These are phyloP conservation scores for Vitis hybrid DNA, from an alignment of 177 flowering plant genomes.

Conservation along the genomic window DNA sequence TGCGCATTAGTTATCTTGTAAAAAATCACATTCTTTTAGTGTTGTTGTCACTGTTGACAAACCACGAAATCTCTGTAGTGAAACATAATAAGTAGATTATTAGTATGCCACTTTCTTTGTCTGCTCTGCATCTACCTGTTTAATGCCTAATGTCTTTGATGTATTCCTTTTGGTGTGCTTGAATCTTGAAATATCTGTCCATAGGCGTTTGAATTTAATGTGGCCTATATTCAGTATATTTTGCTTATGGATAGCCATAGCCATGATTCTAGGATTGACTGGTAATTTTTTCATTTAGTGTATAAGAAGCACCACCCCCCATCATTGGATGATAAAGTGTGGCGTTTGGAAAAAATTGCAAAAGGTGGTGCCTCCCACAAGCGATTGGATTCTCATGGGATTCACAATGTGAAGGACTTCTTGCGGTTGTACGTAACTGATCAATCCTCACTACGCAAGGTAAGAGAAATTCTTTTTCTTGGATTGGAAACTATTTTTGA, in stretches of 20 bases:
- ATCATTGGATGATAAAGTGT: slow-evolving; percentile 52
- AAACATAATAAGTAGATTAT: not conserved
- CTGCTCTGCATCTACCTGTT: not conserved
- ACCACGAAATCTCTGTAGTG: not conserved
- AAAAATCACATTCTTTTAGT: too few species aligned
- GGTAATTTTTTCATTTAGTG: slow-evolving; percentile 38
- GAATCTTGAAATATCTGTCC: not conserved
- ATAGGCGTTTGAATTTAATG: too few species aligned
- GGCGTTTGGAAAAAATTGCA: slow-evolving; percentile 80
- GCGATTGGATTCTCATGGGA: slow-evolving; percentile 26
- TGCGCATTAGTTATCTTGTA: too few species aligned
- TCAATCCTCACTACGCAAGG: slow-evolving; percentile 39
- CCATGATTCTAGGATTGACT: slow-evolving; percentile 13
- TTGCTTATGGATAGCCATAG: not conserved
- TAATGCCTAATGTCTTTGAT: not conserved
- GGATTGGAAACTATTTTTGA: too few species aligned
- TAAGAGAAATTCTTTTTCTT: slow-evolving; percentile 30
- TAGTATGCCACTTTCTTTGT: not conserved
- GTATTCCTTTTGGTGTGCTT: not conserved
- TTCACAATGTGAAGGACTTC: slow-evolving; percentile 59
- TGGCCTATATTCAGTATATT: too few species aligned
- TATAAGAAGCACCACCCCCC: slow-evolving; percentile 75
- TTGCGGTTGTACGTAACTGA: slow-evolving; percentile 32
- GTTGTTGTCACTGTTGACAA: not conserved
- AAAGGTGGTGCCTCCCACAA: slow-evolving; percentile 63